phyloP scores from a whole-genome alignment of 1,284 basidiomycete species.

The Ganoderma lucidum region DNA sequence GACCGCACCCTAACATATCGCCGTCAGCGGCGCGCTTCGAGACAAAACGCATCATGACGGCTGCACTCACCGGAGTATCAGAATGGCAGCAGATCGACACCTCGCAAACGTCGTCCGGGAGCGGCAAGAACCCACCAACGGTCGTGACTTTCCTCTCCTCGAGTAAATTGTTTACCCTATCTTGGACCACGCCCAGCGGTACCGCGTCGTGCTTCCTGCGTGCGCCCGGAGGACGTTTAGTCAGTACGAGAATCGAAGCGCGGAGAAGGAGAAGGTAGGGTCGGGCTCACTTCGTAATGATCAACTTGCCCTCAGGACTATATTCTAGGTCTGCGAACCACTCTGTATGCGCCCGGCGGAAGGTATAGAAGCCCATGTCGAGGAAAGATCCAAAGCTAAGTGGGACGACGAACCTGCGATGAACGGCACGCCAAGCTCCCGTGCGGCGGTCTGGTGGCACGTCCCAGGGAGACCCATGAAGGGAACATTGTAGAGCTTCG shows the following conservation, averaged over 20 bases:
- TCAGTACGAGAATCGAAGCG: background rate
- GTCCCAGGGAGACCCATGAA: conserved; percentile 70
- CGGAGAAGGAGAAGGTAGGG: background rate
- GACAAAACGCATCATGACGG: no score
- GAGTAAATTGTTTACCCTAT: conserved; percentile 48
- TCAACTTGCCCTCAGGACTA: conserved; percentile 56
- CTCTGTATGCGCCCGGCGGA: conserved; percentile 44
- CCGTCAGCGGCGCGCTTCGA: no score
- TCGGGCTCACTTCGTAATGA: conserved; percentile 62
- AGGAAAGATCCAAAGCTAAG: background rate
- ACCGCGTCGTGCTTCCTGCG: conserved; percentile 60
- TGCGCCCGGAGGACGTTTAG: background rate
- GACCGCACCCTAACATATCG: no score
- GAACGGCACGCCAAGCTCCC: conserved; percentile 60
- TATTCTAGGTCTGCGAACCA: conserved; percentile 74
- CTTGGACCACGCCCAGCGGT: conserved; percentile 49
- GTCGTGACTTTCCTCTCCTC: conserved; percentile 50
- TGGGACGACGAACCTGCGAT: conserved; percentile 55
- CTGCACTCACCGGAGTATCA: conserved; percentile 68
- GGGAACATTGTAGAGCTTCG: conserved; percentile 58
- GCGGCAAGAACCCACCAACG: conserved; percentile 49
- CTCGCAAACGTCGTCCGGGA: conserved; percentile 53
- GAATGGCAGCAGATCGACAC: conserved; percentile 73
- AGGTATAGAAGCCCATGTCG: background rate
- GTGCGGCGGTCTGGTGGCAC: conserved; percentile 60